Conservation (phyloP, 345 rosid genomes). For the Camelina sativa region DNA sequence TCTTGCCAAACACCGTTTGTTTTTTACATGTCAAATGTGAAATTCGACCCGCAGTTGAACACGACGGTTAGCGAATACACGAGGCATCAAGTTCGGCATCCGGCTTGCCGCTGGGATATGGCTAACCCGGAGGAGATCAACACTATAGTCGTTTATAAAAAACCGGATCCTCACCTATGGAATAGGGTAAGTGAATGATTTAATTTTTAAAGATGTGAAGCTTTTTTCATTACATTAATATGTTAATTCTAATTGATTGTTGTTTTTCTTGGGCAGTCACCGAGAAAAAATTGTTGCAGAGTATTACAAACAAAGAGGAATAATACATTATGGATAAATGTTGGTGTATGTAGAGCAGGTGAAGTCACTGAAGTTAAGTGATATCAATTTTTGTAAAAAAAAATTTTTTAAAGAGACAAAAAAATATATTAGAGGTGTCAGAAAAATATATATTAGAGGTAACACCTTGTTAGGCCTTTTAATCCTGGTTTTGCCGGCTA, state of each 20-base stretch:
- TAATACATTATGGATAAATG: constrained; percentile 66
- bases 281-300: constrained; percentile 60
- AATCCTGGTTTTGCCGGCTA: background rate
- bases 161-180: constrained; percentile 75
- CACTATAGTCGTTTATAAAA: constrained; percentile 63
- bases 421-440: background rate
- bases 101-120: constrained; percentile 86
- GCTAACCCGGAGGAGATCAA: constrained; percentile 58
- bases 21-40: constrained; percentile 62
- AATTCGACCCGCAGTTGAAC: constrained; percentile 51
- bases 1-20: constrained; percentile 92
- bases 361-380: constrained; percentile 68
- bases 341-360: constrained; percentile 75
- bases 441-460: background rate
- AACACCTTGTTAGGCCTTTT: constrained; percentile 19
- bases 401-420: background rate
- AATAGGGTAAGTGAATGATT: constrained; percentile 59
- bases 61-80: constrained; percentile 64
- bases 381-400: constrained; percentile 16
- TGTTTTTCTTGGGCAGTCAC: constrained; percentile 45
- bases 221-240: background rate
- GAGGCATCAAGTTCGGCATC: constrained; percentile 61
- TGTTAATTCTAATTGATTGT: background rate
- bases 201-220: background rate
- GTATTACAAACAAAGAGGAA: constrained; percentile 60